These are phyloP conservation scores for Auricularia auricula-judae DNA, from an alignment of 768 basidiomycete genomes.

Conservation along the genomic window DNA sequence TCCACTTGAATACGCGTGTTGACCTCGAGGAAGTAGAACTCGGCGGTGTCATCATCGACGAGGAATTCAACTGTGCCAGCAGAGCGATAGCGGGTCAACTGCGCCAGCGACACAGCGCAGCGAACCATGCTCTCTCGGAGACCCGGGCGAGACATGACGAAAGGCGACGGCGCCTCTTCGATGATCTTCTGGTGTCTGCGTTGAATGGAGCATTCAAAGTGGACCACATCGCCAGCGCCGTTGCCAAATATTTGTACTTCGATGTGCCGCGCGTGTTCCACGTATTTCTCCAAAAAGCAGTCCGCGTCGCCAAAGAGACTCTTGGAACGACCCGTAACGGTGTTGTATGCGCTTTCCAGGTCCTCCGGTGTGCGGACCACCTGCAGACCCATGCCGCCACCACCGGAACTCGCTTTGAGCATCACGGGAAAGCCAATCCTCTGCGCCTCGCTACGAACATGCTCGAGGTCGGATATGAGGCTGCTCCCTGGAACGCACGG, in stretches of 20 bases:
- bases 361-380: conserved; percentile 79
- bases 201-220: conserved; percentile 63
- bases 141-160: conserved; percentile 32
- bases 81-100: conserved; percentile 42
- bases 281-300: conserved; percentile 51
- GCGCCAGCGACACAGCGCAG: conserved; percentile 40
- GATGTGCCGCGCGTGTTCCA: conserved; percentile 45
- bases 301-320: conserved; percentile 29
- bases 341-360: conserved; percentile 90
- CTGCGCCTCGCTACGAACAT: conserved; percentile 28
- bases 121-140: conserved; percentile 35
- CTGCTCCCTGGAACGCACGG: conserved; percentile 49
- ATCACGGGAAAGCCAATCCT: conserved; percentile 49
- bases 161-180: conserved; percentile 59
- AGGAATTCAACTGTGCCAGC: conserved; percentile 63
- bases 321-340: conserved; percentile 73
- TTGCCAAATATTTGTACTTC: conserved; percentile 68
- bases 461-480: conserved; percentile 29
- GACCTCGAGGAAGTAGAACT: conserved; percentile 64
- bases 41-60: conserved; percentile 38
- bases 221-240: conserved; percentile 43
- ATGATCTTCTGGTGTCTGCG: conserved; percentile 64
- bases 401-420: conserved; percentile 57
- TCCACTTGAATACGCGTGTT: conserved; percentile 63
- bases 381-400: conserved; percentile 64